Base-by-base conservation (phyloP, 2,329 filamentous ascomycete genomes). In the Orbilia brochopaga region DNA sequence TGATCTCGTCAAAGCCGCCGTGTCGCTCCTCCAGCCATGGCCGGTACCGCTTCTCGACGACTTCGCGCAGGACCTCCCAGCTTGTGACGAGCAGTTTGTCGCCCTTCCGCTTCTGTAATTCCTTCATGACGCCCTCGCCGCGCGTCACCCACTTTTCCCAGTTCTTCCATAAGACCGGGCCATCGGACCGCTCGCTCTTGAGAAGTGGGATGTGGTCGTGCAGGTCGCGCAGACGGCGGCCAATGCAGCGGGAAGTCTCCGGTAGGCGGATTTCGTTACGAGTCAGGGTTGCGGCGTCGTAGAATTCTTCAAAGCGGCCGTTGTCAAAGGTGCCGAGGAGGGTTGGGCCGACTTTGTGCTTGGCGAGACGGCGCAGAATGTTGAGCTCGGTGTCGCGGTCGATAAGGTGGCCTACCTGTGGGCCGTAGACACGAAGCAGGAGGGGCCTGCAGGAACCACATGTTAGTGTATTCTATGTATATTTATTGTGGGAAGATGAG, bases 161-260 rank as follows among this genome's bases (percentile, higher is more conserved):
- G 78, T 96, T 97, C 75, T 86, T 87, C 86, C 91, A 96, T 10
- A 96, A 89, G 62, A 87, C 88, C 0, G 94, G 90, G 0, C 94
- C 94, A 19, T 84, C 87, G 37, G 90, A 85, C 56, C 87, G 85
- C 80, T 99, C 94, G 37, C 87, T 83, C 0, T 88, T 85, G 0
- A 96, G 84, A 19, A 99, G 82, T 27, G 97, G 92, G 73, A 99
- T 89, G 0, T 94, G 94, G 58, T 96, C 90, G 77, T 99, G 94
- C 37, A 99, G 84, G 79, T 99, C 94, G 74, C 92, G 86, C 91
- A 99, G 96, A 56, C 94, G 90, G 83, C 97, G 97, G 11, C 94
- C 93, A 77, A 99, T 99, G 78, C 96, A 90, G 77, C 86, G 90
- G 35, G 90, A 95, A 0, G 91, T 97, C 55, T 91, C 90, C 0